Evolutionary conservation across 805 yeast genomes (phyloP).

Genomic region (Saturnispora galanensis): DNA sequence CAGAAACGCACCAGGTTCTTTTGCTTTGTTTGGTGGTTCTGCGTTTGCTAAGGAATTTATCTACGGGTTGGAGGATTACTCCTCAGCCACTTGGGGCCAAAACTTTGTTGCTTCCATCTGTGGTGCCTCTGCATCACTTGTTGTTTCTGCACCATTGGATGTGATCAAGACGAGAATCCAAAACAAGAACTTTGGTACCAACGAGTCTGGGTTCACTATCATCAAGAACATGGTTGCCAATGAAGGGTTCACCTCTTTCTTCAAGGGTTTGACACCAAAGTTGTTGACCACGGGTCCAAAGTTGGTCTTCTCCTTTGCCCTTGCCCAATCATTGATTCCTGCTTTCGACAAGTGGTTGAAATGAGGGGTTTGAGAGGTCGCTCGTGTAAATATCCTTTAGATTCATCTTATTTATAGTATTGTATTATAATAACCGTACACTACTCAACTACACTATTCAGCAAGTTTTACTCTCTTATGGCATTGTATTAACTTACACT

Average conservation of each 20-base stretch:
- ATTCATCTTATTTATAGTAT: background rate
- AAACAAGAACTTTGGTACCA: conserved; percentile 90
- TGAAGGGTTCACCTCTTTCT: conserved; percentile 85
- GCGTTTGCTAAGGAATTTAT: conserved; percentile 98
- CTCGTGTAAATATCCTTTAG: background rate
- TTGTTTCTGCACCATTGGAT: conserved; percentile 95
- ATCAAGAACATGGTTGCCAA: conserved; percentile 86
- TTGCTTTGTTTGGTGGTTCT: conserved; percentile 95
- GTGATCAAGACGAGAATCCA: conserved; percentile 98
- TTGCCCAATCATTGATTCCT: conserved; percentile 95
- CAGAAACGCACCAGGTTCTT: conserved; percentile 98
- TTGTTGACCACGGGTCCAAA: conserved; percentile 97
- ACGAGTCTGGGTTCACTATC: conserved; percentile 87
- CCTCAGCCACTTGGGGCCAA: conserved; percentile 88
- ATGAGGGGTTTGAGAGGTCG: background rate
- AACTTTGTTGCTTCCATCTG: conserved; percentile 89
- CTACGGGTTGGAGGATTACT: conserved; percentile 76
- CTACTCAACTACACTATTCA: too few relatives aligned
- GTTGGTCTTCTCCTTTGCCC: conserved; percentile 93
- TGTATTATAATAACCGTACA: too few relatives aligned
- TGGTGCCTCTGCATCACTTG: conserved; percentile 94
- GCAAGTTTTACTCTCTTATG: too few relatives aligned
- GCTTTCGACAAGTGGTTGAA: conserved; percentile 70
- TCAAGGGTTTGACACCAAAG: conserved; percentile 95
- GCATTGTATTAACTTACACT: too few relatives aligned